Base-by-base conservation (phyloP, 176 grass and related monocot species). In the Lolium perenne region DNA sequence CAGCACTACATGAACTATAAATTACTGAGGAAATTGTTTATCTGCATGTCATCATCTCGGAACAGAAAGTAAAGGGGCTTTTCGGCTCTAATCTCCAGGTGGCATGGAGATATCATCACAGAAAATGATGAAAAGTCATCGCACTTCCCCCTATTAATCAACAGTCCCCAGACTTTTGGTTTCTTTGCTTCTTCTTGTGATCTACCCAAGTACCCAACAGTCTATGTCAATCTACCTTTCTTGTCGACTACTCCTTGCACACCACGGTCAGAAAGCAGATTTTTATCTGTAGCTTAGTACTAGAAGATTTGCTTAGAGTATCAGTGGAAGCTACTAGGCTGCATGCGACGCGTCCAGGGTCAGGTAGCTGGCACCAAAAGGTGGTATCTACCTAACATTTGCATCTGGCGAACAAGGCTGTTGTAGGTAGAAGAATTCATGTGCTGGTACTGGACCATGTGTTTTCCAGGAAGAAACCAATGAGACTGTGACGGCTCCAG, bases 221-320 rank as follows among this genome's bases (percentile, higher is more conserved):
- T 46, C 70, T 73, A 38, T 47, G 18, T 16, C 76, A 22, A 58
- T 75, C 58, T 57, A 38, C 45, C 20, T 79, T 73, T 55, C 89
- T 90, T 80, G 74, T 5, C 67, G 32, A 74, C 59, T 86, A 90
- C 80, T 87, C 85, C 64, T 87, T 64, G 63, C 3, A 67, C 10
- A 59, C 21, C 49, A 66, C 32, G 1, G 7, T 56, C 64, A 63
- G 35, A 66, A 79, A 79, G 67, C 48, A 43, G 41, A 43, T 43
- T 43, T 43, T 43, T 43, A 43, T 43, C 41, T 43, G 4, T 43
- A 43, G 41, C 41, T 43, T 43, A 43, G 41, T 43, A 76, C 70
- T 15, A 77, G 20, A 26, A 5, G 2, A 8, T 38, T 4, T 48
- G 49, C 49, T 66, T 2, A 20, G 17, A 22, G 8, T 12, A 14